These are phyloP conservation scores for Komagataella kurtzmanii DNA, from an alignment of 805 yeast species.

Conservation along the genomic window DNA sequence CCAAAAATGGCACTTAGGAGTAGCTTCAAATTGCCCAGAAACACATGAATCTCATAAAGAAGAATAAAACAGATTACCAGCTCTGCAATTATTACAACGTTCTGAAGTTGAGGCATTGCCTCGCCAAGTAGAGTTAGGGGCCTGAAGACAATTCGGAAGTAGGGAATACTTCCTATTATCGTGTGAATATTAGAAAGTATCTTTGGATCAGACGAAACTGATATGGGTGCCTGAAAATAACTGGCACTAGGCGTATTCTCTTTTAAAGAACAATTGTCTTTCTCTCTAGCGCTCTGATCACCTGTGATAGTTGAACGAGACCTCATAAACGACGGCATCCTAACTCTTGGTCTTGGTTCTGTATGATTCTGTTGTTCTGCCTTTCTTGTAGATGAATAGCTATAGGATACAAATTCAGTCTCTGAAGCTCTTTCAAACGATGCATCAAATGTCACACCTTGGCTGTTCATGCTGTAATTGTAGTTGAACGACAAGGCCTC, in stretches of 20 bases:
- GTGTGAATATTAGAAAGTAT: slow-evolving; percentile 1
- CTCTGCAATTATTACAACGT: slow-evolving; percentile 1
- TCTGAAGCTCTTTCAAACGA: background rate
- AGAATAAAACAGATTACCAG: slow-evolving; percentile 1
- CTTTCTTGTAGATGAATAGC: background rate
- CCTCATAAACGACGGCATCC: background rate
- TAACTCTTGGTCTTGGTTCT: background rate
- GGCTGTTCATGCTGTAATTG: background rate
- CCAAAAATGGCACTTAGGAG: slow-evolving; percentile 1
- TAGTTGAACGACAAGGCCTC: background rate
- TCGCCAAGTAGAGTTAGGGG: slow-evolving; percentile 1
- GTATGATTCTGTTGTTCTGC: background rate
- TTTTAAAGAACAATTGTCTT: background rate
- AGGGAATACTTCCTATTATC: slow-evolving; percentile 1
- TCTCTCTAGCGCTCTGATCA: background rate
- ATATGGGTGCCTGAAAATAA: background rate
- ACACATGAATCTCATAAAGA: slow-evolving; percentile 2
- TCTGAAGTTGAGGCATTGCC: slow-evolving; percentile 1
- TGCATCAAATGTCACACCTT: background rate
- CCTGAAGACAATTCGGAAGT: slow-evolving; percentile 1
- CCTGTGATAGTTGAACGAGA: background rate
- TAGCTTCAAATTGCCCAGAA: slow-evolving; percentile 1
- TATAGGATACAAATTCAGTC: background rate
- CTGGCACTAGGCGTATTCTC: background rate
- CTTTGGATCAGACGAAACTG: background rate